These are phyloP conservation scores for Quillaja saponaria DNA, from an alignment of 306 rosid genomes.

Conservation along the genomic window DNA sequence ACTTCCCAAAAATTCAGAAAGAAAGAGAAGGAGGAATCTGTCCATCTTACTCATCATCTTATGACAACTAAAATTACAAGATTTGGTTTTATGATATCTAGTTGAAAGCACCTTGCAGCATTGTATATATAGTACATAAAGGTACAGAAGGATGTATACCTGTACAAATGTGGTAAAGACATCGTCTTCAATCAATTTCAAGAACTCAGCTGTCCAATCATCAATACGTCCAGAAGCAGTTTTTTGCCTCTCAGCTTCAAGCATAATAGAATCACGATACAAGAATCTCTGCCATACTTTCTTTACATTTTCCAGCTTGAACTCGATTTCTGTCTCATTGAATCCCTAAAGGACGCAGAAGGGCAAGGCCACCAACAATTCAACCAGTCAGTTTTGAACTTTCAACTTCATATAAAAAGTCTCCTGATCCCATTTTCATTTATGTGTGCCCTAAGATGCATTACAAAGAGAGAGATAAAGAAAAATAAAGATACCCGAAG, in stretches of 20 bases:
- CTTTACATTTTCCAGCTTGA: slow-evolving; percentile 57
- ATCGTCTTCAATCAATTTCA: slow-evolving; percentile 63
- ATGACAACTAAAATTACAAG: neutral
- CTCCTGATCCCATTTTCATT: neutral
- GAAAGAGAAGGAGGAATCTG: neutral
- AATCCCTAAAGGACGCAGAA: slow-evolving; percentile 41
- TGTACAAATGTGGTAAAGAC: slow-evolving; percentile 68
- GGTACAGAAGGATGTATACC: slow-evolving; percentile 45
- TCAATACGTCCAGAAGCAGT: slow-evolving; percentile 40
- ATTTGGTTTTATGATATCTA: neutral
- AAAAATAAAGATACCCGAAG: slow-evolving; percentile 47
- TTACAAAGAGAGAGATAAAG: neutral
- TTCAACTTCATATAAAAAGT: slow-evolving; percentile 2
- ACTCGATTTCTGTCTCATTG: slow-evolving; percentile 59
- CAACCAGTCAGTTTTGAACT: neutral
- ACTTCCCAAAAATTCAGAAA: neutral
- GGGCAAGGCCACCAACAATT: slow-evolving; percentile 28
- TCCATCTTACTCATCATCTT: neutral
- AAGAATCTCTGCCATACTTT: slow-evolving; percentile 85
- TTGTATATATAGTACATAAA: neutral
- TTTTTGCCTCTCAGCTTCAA: slow-evolving; percentile 90
- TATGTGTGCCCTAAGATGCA: neutral
- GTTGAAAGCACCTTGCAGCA: neutral
- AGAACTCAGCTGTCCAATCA: slow-evolving; percentile 74
- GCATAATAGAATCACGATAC: slow-evolving; percentile 75